Conservation (phyloP, 2,329 filamentous ascomycete species). For the Lomentospora prolificans region DNA sequence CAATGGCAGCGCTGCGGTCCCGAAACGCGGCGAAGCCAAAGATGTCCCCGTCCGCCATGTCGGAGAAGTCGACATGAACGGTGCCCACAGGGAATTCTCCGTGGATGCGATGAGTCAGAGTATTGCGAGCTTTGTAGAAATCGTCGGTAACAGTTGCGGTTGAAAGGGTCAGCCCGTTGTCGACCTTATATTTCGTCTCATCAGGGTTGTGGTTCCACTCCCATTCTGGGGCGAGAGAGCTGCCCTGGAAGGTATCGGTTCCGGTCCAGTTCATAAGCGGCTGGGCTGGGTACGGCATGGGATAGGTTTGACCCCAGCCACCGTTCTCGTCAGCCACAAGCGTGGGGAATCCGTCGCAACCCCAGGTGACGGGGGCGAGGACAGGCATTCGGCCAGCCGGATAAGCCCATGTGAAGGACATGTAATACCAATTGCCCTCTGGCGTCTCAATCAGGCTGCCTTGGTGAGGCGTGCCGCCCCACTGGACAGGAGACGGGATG, state of each 20-base stretch:
- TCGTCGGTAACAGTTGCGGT: conserved; percentile 43
- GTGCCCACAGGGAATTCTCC: conserved; percentile 37
- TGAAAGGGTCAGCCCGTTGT: conserved; percentile 33
- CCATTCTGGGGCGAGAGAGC: conserved; percentile 34
- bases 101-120: conserved; percentile 34
- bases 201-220: conserved; percentile 57
- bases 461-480: conserved; percentile 39
- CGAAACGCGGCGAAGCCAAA: conserved; percentile 43
- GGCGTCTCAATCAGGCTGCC: conserved; percentile 44
- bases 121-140: conserved; percentile 36
- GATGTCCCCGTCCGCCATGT: conserved; percentile 41
- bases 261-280: conserved; percentile 20
- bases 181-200: conserved; percentile 30
- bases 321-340: conserved; percentile 30
- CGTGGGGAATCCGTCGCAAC: conserved; percentile 33
- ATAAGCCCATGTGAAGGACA: conserved; percentile 46
- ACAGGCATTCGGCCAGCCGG: conserved; percentile 48
- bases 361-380: conserved; percentile 44
- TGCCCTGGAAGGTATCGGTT: conserved; percentile 35
- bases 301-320: conserved; percentile 37
- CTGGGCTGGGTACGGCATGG: conserved; percentile 19
- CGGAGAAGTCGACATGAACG: conserved; percentile 35
- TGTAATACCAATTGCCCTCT: conserved; percentile 47
- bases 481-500: conserved; percentile 29
- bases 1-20: conserved; percentile 42